Conservation (phyloP, 768 basidiomycete genomes). For the Mycena haematopus region DNA sequence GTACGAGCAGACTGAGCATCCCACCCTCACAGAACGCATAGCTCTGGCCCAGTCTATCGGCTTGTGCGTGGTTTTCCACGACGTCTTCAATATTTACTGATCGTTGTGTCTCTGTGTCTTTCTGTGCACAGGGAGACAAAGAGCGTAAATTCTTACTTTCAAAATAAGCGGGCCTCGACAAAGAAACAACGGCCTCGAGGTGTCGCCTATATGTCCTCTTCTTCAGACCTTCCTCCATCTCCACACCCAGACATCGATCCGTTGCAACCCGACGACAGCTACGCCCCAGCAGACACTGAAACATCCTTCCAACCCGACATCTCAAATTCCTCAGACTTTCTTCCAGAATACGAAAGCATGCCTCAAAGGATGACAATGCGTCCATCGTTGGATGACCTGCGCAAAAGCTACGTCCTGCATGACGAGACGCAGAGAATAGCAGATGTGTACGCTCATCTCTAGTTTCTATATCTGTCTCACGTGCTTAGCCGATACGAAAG, state of each 20-base stretch:
- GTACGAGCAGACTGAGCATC: conserved; percentile 78
- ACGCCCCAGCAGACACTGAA: background rate
- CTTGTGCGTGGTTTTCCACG: conserved; percentile 59
- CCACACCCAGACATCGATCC: too few relatives aligned
- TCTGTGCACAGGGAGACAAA: conserved; percentile 69
- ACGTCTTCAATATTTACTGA: conserved; percentile 16
- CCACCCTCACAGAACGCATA: conserved; percentile 68
- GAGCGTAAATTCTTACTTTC: conserved; percentile 87
- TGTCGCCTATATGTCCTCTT: conserved; percentile 11
- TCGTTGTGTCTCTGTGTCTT: conserved; percentile 17
- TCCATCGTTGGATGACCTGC: conserved; percentile 61
- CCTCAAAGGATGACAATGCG: background rate
- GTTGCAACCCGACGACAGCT: conserved; percentile 1
- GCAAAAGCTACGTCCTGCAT: conserved; percentile 65
- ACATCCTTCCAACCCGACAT: conserved; percentile 6
- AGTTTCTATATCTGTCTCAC: conserved; percentile 26
- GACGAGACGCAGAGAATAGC: conserved; percentile 63
- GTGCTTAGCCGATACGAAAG: conserved; percentile 71
- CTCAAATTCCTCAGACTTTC: conserved; percentile 6
- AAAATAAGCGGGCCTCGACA: conserved; percentile 83
- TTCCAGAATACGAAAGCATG: conserved; percentile 14
- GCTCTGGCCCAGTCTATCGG: conserved; percentile 73
- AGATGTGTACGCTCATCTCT: conserved; percentile 62
- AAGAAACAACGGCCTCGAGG: conserved; percentile 71
- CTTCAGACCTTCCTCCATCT: conserved; percentile 3